Percentiles rank a stretch among this genome's conserved stretches.
Conservation (phyloP, 2,329 filamentous ascomycete genomes). For the Microcyclospora tardicrescens region DNA sequence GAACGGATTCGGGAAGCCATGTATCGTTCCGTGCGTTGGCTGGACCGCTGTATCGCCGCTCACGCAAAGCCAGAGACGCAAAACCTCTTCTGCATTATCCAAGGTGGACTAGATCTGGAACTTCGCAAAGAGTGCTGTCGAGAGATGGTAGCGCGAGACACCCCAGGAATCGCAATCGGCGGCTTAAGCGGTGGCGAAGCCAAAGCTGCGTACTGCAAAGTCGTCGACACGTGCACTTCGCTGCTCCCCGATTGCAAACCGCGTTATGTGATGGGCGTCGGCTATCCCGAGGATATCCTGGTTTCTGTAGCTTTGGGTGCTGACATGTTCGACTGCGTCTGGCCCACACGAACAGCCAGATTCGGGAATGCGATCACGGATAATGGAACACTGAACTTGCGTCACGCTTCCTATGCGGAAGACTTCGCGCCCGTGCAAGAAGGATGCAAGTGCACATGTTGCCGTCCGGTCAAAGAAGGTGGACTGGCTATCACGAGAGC, state of each 20-base stretch:
- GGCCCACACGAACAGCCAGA: slow-evolving; percentile 88
- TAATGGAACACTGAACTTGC: slow-evolving; percentile 69
- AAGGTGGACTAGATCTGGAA: slow-evolving; percentile 81
- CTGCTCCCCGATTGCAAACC: slow-evolving; percentile 82
- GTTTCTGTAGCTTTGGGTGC: slow-evolving; percentile 88
- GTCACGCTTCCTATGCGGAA: slow-evolving; percentile 57
- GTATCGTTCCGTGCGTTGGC: slow-evolving; percentile 86
- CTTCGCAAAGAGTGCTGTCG: slow-evolving; percentile 71
- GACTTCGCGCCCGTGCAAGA: slow-evolving; percentile 79
- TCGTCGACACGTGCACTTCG: slow-evolving; percentile 68
- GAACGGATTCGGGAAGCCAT: slow-evolving; percentile 87
- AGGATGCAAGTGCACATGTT: slow-evolving; percentile 70
- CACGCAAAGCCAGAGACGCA: slow-evolving; percentile 73
- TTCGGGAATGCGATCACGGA: slow-evolving; percentile 91
- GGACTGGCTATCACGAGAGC: slow-evolving; percentile 74
- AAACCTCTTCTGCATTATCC: slow-evolving; percentile 97
- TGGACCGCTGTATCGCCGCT: slow-evolving; percentile 85
- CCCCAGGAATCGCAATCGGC: slow-evolving; percentile 91
- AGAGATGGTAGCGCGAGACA: slow-evolving; percentile 81
- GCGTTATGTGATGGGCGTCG: slow-evolving; percentile 97
- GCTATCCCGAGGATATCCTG: slow-evolving; percentile 90
- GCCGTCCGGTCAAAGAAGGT: slow-evolving; percentile 48
- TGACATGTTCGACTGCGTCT: slow-evolving; percentile 99
- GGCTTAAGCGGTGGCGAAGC: slow-evolving; percentile 90
- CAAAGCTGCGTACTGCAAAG: slow-evolving; percentile 81